These are phyloP conservation scores for Diplodia seriata DNA, from an alignment of 2,329 filamentous ascomycete species.

Conservation along the genomic window DNA sequence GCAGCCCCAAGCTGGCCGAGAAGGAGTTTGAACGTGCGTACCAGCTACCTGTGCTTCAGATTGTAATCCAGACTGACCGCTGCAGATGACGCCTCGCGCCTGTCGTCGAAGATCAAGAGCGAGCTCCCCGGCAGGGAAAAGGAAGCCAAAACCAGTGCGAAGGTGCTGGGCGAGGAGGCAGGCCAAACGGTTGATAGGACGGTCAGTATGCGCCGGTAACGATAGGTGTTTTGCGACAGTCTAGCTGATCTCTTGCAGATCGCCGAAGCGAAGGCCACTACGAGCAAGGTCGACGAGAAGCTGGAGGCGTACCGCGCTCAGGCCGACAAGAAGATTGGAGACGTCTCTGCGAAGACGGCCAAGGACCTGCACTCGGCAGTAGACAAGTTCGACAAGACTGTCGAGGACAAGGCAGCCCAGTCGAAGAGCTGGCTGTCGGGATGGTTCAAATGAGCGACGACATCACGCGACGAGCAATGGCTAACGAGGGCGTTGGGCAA, in stretches of 20 bases:
- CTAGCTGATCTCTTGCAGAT: conserved; percentile 39
- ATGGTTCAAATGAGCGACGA: conserved; percentile 67
- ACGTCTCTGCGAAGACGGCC: conserved; percentile 69
- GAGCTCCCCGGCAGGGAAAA: conserved; percentile 69
- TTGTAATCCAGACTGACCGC: conserved; percentile 34
- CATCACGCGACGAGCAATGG: conserved; percentile 6
- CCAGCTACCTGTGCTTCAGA: background rate
- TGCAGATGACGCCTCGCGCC: conserved; percentile 76
- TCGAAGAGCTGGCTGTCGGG: conserved; percentile 82
- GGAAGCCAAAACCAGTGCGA: conserved; percentile 69
- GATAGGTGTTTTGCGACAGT: background rate
- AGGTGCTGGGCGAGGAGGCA: conserved; percentile 55
- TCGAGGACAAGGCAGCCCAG: conserved; percentile 78
- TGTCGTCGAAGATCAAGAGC: conserved; percentile 69
- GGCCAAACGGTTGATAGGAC: conserved; percentile 63
- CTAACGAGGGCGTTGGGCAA: conserved; percentile 13
- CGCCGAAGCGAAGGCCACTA: conserved; percentile 55
- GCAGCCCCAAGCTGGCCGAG: conserved; percentile 80
- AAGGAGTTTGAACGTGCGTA: conserved; percentile 82
- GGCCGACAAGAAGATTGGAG: conserved; percentile 67
- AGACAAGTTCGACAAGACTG: conserved; percentile 81
- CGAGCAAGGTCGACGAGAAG: conserved; percentile 69
- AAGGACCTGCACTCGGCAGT: conserved; percentile 61
- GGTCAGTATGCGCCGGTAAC: conserved; percentile 59
- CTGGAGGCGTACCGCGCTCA: conserved; percentile 59